Percentiles rank a stretch among this genome's conserved stretches.
These are phyloP conservation scores for Clarireedia monteithiana DNA, from an alignment of 2,329 filamentous ascomycete species.

Conservation along the genomic window DNA sequence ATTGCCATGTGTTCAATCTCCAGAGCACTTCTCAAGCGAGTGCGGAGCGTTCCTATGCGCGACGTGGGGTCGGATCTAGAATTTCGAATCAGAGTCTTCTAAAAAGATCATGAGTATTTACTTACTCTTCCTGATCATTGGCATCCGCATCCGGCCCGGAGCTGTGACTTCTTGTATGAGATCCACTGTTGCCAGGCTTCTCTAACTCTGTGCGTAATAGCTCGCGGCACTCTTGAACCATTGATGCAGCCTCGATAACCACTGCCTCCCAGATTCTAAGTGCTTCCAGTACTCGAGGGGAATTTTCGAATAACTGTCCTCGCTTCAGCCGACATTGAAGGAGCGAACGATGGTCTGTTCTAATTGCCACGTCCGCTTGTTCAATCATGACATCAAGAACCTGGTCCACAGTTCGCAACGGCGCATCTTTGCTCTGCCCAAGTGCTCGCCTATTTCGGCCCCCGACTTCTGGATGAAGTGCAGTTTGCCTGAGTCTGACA, in stretches of 20 bases:
- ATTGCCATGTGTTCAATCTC: conserved; percentile 74
- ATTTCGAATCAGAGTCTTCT: neutral
- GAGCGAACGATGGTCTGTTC: conserved; percentile 59
- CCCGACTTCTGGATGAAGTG: conserved; percentile 78
- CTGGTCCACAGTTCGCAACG: conserved; percentile 74
- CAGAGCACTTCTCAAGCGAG: conserved; percentile 62
- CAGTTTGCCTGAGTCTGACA: conserved; percentile 69
- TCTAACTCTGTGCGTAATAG: conserved; percentile 46
- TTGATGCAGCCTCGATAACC: conserved; percentile 37
- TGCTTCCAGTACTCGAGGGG: conserved; percentile 58
- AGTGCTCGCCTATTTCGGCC: conserved; percentile 52
- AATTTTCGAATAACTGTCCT: conserved; percentile 75
- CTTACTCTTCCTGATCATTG: conserved; percentile 26
- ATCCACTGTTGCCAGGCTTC: neutral
- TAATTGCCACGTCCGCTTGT: conserved; percentile 61
- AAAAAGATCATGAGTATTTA: neutral
- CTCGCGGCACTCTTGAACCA: conserved; percentile 57
- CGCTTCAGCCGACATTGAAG: conserved; percentile 56
- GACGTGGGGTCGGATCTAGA: conserved; percentile 11
- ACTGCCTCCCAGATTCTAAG: conserved; percentile 61
- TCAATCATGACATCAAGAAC: conserved; percentile 91
- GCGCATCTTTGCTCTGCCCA: conserved; percentile 53
- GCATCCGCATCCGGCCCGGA: neutral
- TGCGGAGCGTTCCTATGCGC: conserved; percentile 50
- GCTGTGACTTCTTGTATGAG: neutral